Evolutionary conservation across 2,329 filamentous ascomycete species (phyloP).

Genomic region (Sclerotinia trifoliorum): DNA sequence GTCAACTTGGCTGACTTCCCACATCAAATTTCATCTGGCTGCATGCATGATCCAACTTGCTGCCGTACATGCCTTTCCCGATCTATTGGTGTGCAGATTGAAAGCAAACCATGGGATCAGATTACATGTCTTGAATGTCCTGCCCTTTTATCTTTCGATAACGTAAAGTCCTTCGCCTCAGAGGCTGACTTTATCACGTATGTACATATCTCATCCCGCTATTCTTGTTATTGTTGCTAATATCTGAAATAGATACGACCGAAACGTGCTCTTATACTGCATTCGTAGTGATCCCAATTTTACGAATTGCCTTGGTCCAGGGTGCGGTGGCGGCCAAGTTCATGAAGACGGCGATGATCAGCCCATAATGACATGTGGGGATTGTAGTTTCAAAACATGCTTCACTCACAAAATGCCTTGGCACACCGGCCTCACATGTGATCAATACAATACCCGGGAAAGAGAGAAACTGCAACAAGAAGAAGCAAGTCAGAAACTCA

Average conservation of each 20-base stretch:
- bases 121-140: conserved; percentile 55
- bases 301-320: conserved; percentile 51
- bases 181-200: background rate
- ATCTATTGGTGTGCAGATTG: conserved; percentile 25
- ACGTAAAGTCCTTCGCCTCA: conserved; percentile 5
- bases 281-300: conserved; percentile 44
- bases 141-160: conserved; percentile 41
- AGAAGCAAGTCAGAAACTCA: conserved; percentile 13
- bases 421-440: conserved; percentile 45
- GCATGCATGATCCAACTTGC: conserved; percentile 24
- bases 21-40: background rate
- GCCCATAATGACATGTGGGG: conserved; percentile 46
- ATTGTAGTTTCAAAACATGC: conserved; percentile 46
- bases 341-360: conserved; percentile 45
- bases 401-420: conserved; percentile 45
- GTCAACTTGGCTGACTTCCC: background rate
- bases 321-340: conserved; percentile 53
- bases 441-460: conserved; percentile 32
- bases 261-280: background rate
- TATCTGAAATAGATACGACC: background rate
- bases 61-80: conserved; percentile 25
- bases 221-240: background rate
- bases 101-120: conserved; percentile 43
- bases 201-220: background rate
- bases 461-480: conserved; percentile 25